phyloP scores from a whole-genome alignment of 305 asterid species.

The Fraxinus nigra region DNA sequence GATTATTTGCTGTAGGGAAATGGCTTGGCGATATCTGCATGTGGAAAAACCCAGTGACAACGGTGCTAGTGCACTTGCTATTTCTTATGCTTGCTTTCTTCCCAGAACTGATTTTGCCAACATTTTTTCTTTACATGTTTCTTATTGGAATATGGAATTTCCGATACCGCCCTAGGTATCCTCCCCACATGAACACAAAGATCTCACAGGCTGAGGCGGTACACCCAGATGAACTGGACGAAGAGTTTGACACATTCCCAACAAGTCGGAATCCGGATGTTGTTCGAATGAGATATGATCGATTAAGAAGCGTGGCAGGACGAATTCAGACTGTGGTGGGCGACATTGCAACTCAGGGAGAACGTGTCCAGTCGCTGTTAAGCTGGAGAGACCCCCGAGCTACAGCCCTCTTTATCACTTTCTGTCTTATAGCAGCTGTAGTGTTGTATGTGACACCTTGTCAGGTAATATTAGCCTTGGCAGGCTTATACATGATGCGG shows the following conservation, averaged over 20 bases:
- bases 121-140: conserved; percentile 70
- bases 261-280: conserved; percentile 64
- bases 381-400: conserved; percentile 77
- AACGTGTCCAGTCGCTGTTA: conserved; percentile 47
- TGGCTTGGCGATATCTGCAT: conserved; percentile 54
- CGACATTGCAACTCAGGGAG: conserved; percentile 61
- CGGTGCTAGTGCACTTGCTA: conserved; percentile 55
- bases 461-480: conserved; percentile 48
- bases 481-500: conserved; percentile 54
- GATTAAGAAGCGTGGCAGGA: conserved; percentile 78
- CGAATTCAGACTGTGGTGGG: conserved; percentile 75
- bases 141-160: conserved; percentile 76
- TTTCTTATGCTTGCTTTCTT: conserved; percentile 54
- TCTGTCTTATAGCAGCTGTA: conserved; percentile 48
- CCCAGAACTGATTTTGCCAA: conserved; percentile 58
- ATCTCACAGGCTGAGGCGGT: conserved; percentile 71
- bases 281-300: conserved; percentile 81
- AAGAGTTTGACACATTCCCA: conserved; percentile 73
- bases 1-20: conserved; percentile 47
- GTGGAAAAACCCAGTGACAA: conserved; percentile 62
- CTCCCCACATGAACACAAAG: conserved; percentile 83
- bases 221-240: conserved; percentile 73
- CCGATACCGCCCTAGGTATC: conserved; percentile 63
- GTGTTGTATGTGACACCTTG: conserved; percentile 54
- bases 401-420: conserved; percentile 47